A percentile compares a stretch with the other conserved stretches of the same genome.
Conservation (phyloP, 495 filamentous ascomycete genomes). For the Aspergillus panamensis region DNA sequence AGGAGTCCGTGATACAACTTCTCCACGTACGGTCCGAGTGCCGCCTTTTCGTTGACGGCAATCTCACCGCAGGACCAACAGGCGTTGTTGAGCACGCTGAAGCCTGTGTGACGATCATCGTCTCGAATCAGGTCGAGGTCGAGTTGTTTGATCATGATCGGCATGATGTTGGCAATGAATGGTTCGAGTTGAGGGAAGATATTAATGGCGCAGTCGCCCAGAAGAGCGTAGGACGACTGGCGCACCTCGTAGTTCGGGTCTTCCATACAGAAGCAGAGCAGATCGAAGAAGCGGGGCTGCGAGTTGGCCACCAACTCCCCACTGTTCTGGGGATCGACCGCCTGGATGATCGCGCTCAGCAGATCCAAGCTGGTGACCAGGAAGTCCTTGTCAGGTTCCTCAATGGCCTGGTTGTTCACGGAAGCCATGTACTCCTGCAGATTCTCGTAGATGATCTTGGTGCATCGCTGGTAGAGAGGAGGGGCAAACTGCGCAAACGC, state of each 20-base stretch:
- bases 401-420: conserved; percentile 60
- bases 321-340: conserved; percentile 71
- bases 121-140: conserved; percentile 73
- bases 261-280: conserved; percentile 89
- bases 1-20: conserved; percentile 70
- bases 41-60: conserved; percentile 76
- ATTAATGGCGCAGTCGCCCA: conserved; percentile 95
- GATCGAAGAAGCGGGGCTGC: conserved; percentile 81
- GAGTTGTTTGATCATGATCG: conserved; percentile 78
- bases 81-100: conserved; percentile 94
- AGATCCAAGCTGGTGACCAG: conserved; percentile 94
- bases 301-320: conserved; percentile 69
- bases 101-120: conserved; percentile 71
- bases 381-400: conserved; percentile 94
- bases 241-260: conserved; percentile 89
- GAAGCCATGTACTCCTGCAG: conserved; percentile 70
- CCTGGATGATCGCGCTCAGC: conserved; percentile 90
- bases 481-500: conserved; percentile 79
- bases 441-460: conserved; percentile 86
- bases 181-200: conserved; percentile 80
- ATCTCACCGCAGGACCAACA: conserved; percentile 98
- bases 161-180: conserved; percentile 67
- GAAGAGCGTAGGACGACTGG: conserved; percentile 91
- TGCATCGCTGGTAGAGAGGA: conserved; percentile 81
- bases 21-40: conserved; percentile 74